Evolutionary conservation across 2,329 filamentous ascomycete genomes (phyloP).

Genomic region (Trichoderma sp.): DNA sequence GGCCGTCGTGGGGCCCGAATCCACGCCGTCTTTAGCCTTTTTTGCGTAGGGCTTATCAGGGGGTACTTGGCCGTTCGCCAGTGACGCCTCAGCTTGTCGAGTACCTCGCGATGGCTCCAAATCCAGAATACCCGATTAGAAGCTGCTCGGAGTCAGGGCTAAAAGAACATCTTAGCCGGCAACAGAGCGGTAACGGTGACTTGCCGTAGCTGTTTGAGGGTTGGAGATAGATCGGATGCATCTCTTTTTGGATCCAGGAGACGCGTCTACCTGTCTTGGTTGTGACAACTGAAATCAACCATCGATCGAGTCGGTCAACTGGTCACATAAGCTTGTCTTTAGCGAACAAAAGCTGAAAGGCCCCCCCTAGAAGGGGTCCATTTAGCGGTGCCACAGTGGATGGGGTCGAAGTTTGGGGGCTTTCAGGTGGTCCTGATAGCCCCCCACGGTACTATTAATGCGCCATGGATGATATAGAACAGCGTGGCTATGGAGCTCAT

Average conservation of each 20-base stretch:
- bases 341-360: not conserved
- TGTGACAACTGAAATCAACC: not conserved
- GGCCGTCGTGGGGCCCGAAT: not conserved
- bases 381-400: slow-evolving; percentile 12
- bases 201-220: not conserved
- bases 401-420: not conserved
- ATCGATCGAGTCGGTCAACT: not conserved
- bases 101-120: not conserved
- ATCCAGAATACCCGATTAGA: not conserved
- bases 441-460: slow-evolving; percentile 2
- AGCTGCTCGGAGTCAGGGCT: not conserved
- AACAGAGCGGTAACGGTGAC: not conserved
- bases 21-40: not conserved
- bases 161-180: not conserved
- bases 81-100: not conserved
- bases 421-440: not conserved
- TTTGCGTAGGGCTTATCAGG: not conserved
- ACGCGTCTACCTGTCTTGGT: not conserved
- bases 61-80: not conserved
- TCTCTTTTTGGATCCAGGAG: not conserved
- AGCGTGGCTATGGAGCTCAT: not conserved
- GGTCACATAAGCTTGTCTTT: not conserved
- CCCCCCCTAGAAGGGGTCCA: not conserved
- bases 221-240: not conserved
- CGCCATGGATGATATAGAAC: not conserved